A percentile compares a stretch with the other conserved stretches of the same genome.
Conservation (phyloP, 352 stramenopile species). For the Phytophthora vignae region DNA sequence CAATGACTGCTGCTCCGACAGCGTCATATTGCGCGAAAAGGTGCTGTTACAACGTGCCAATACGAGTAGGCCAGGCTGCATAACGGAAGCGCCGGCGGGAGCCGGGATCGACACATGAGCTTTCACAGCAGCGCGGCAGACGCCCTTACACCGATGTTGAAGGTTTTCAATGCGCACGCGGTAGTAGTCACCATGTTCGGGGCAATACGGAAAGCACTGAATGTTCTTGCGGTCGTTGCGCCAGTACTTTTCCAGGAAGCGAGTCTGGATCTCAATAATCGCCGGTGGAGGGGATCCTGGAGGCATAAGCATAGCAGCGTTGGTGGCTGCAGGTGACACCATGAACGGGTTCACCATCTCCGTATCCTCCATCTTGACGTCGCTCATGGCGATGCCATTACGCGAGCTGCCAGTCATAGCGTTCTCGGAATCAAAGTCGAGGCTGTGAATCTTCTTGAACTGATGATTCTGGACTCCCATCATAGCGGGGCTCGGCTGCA, state of each 20-base stretch:
- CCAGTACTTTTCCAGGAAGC: constrained; percentile 92
- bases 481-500: constrained; percentile 14
- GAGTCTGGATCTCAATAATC: constrained; percentile 79
- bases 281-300: constrained; percentile 40
- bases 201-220: constrained; percentile 92
- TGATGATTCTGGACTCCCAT: constrained; percentile 13
- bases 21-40: constrained; percentile 71
- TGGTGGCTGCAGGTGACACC: constrained; percentile 19
- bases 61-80: constrained; percentile 58
- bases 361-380: constrained; percentile 40
- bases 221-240: constrained; percentile 94
- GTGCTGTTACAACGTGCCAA: constrained; percentile 87
- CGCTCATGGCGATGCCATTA: constrained; percentile 18
- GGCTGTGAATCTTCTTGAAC: constrained; percentile 82
- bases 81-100: constrained; percentile 21
- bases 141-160: constrained; percentile 84
- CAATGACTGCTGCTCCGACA: constrained; percentile 61
- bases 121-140: constrained; percentile 84
- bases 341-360: constrained; percentile 70
- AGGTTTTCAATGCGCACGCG: constrained; percentile 88
- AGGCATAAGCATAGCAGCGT: constrained; percentile 22
- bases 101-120: constrained; percentile 70
- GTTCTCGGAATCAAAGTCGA: constrained; percentile 74
- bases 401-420: constrained; percentile 36
- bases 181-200: constrained; percentile 91